Evolutionary conservation across 2,329 filamentous ascomycete genomes (phyloP).

Genomic region (Sporothrix humicola): DNA sequence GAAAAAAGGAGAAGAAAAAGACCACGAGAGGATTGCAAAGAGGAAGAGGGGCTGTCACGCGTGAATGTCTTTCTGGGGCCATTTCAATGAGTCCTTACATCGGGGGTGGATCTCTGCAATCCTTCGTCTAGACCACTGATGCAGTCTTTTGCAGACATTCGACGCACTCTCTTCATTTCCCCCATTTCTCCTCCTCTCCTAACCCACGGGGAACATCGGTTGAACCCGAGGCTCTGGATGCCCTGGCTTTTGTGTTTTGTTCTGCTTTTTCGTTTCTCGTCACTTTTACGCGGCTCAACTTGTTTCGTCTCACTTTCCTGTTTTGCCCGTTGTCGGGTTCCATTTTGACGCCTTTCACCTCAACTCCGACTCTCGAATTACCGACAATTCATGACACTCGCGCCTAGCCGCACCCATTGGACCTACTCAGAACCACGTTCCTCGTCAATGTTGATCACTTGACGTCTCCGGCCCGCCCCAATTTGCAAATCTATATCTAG

Average conservation of each 20-base stretch:
- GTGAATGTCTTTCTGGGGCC: not conserved
- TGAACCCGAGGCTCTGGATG: not conserved
- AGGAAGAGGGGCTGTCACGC: not conserved
- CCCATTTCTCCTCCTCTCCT: not conserved
- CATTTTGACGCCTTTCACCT: no score
- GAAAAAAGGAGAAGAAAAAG: not conserved
- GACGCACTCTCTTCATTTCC: not conserved
- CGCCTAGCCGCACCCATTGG: not conserved
- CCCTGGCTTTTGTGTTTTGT: no score
- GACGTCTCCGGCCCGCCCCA: not conserved
- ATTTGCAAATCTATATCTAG: not conserved
- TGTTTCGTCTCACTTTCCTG: not conserved
- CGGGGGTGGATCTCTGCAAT: not conserved
- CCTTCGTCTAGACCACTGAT: not conserved
- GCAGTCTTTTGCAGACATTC: not conserved
- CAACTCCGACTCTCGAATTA: no score
- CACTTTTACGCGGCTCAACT: no score
- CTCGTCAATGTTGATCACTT: not conserved
- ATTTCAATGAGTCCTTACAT: not conserved
- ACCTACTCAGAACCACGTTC: not conserved
- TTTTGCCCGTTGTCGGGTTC: not conserved
- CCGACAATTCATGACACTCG: not conserved
- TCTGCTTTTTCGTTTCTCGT: no score
- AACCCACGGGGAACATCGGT: constrained; percentile 9
- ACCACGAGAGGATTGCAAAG: not conserved